These are phyloP conservation scores for Porogramme epimiltina DNA, from an alignment of 1,284 basidiomycete species.

Conservation along the genomic window DNA sequence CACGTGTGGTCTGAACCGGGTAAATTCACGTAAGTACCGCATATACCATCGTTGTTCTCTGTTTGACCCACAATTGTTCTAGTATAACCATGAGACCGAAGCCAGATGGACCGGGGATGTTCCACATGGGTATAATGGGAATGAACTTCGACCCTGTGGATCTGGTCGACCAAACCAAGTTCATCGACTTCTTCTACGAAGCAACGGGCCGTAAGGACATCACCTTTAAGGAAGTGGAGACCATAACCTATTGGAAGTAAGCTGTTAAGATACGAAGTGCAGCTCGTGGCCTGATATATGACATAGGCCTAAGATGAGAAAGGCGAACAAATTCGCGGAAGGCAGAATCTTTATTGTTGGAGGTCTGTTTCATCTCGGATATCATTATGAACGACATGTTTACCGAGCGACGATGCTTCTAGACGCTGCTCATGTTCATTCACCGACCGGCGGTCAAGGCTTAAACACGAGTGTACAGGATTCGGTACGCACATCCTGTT, in stretches of 20 bases:
- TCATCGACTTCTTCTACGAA: slow-evolving; percentile 10
- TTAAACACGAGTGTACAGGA: slow-evolving; percentile 31
- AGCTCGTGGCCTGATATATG: neutral
- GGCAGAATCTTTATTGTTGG: slow-evolving; percentile 40
- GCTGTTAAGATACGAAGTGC: neutral
- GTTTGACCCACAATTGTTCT: neutral
- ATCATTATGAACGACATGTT: too few species aligned
- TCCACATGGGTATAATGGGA: slow-evolving; percentile 13
- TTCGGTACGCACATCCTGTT: slow-evolving; percentile 13
- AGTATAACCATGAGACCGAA: slow-evolving; percentile 12
- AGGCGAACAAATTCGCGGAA: slow-evolving; percentile 36
- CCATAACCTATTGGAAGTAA: slow-evolving; percentile 15
- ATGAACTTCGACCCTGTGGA: slow-evolving; percentile 10
- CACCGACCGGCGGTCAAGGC: slow-evolving; percentile 34
- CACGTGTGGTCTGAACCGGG: slow-evolving; percentile 30
- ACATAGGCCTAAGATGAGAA: slow-evolving; percentile 38
- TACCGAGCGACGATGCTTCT: too few species aligned
- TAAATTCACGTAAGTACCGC: slow-evolving; percentile 20
- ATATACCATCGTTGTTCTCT: neutral
- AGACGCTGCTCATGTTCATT: slow-evolving; percentile 33
- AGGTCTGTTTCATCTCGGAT: too few species aligned
- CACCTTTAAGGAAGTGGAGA: slow-evolving; percentile 5
- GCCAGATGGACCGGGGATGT: neutral
- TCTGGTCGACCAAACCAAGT: slow-evolving; percentile 3
- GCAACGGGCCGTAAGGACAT: slow-evolving; percentile 9